Evolutionary conservation across 2,329 filamentous ascomycete species (phyloP), one percentile per base, ranked within the genome.

Genomic region (Ceratocystiopsis brevicomis): DNA sequence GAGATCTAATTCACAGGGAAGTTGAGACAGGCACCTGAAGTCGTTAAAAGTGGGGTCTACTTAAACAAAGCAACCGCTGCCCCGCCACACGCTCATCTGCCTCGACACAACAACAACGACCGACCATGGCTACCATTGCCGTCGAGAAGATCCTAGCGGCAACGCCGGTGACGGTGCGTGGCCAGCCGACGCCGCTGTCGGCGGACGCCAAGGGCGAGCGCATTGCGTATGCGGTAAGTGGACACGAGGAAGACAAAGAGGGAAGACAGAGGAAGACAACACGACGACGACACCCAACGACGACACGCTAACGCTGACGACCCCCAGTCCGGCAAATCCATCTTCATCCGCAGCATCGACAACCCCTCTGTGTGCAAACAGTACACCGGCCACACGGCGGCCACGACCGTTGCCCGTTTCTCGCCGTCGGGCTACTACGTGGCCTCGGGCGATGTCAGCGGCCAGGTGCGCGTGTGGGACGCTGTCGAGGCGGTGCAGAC

Each of bases 341-440:
- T 98, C 62, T 96, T 95, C 64, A 70, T 98, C 40, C 85, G 90
- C 53, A 87, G 79, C 49, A 94, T 98, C 65, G 88, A 98, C 64
- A 67, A 90, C 58, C 88, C 88, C 42, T 71, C 83, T 51, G 62
- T 80, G 49, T 78, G 78, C 60, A 86, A 81, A 57, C 87, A 98
- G 61, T 98, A 96, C 64, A 92, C 80, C 14, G 79, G 81, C 53
- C 90, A 98, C 65, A 94, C 84, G 39, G 71, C 82, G 39, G 71
- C 79, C 49, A 94, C 90, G 1, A 94, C 86, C 3, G 84, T 96
- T 49, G 90, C 90, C 39, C 82, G 86, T 44, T 96, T 98, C 66
- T 76, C 88, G 3, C 90, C 90, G 6, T 93, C 82, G 39, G 87
- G 88, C 48, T 96, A 86, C 69, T 96, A 94, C 59, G 73, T 96